A percentile compares a stretch with the other conserved stretches of the same genome.
These are phyloP conservation scores for Pseudocercospora fuligena DNA, from an alignment of 2,329 filamentous ascomycete species.

Conservation along the genomic window DNA sequence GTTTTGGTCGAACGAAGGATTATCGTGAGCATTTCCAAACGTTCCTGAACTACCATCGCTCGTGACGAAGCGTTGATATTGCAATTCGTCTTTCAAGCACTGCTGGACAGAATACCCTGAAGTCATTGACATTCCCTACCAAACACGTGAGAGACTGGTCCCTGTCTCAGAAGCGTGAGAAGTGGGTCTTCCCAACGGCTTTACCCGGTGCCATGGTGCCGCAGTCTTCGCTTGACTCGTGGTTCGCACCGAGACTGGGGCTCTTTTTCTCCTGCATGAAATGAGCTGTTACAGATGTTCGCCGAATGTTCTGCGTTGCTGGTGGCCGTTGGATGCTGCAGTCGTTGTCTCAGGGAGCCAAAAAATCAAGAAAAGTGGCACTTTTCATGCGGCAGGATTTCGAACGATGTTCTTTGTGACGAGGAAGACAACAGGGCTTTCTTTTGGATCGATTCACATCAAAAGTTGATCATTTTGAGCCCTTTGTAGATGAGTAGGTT, in stretches of 20 bases:
- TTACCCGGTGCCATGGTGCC: background rate
- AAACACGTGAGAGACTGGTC: background rate
- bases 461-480: no score
- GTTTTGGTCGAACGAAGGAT: background rate
- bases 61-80: no score
- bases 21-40: background rate
- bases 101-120: no score
- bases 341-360: background rate
- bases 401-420: background rate
- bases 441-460: no score
- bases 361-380: background rate
- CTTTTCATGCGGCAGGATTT: background rate
- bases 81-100: no score
- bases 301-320: constrained; percentile 1
- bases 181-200: background rate
- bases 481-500: no score
- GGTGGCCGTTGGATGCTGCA: background rate
- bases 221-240: background rate
- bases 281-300: constrained; percentile 3
- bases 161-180: background rate
- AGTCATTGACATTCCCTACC: background rate
- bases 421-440: background rate
- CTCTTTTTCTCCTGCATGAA: constrained; percentile 3
- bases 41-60: no score
- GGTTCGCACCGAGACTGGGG: background rate